These are phyloP conservation scores for Pleochaeta shiraiana DNA, from an alignment of 2,329 filamentous ascomycete species.

Conservation along the genomic window DNA sequence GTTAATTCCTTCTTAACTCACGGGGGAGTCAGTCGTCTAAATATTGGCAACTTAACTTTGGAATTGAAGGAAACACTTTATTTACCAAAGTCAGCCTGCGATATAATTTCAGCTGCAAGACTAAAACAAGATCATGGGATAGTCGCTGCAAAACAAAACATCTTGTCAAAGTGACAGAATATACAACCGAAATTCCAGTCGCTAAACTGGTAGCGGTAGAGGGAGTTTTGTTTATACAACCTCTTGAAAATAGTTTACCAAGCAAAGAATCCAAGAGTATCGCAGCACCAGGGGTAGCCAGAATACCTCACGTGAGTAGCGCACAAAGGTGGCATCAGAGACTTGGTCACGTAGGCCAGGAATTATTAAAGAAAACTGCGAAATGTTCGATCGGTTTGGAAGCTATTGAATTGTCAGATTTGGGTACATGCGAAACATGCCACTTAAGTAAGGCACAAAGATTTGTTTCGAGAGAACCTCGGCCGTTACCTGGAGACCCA, in stretches of 20 bases:
- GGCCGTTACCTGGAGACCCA: not conserved
- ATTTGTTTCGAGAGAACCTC: not conserved
- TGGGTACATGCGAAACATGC: not conserved
- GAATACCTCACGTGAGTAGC: not conserved
- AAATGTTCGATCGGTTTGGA: not conserved
- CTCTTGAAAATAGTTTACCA: not conserved
- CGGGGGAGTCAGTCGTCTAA: not conserved
- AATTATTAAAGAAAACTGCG: not conserved
- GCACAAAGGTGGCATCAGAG: not conserved
- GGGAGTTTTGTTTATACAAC: not conserved
- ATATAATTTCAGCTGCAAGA: not conserved
- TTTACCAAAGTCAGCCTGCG: not conserved
- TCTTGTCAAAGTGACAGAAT: not conserved
- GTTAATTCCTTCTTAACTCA: not conserved
- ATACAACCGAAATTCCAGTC: not conserved
- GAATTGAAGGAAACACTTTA: not conserved
- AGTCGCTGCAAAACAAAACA: not conserved
- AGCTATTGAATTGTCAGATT: not conserved
- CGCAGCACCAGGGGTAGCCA: not conserved
- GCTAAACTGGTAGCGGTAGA: not conserved
- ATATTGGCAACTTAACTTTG: not conserved
- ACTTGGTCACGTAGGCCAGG: not conserved
- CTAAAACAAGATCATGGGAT: not conserved
- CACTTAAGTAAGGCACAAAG: not conserved
- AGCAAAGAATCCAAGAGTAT: not conserved